A percentile compares a stretch with the other conserved stretches of the same genome.
phyloP scores from a whole-genome alignment of 768 basidiomycete species.

The Obba rivulosa region DNA sequence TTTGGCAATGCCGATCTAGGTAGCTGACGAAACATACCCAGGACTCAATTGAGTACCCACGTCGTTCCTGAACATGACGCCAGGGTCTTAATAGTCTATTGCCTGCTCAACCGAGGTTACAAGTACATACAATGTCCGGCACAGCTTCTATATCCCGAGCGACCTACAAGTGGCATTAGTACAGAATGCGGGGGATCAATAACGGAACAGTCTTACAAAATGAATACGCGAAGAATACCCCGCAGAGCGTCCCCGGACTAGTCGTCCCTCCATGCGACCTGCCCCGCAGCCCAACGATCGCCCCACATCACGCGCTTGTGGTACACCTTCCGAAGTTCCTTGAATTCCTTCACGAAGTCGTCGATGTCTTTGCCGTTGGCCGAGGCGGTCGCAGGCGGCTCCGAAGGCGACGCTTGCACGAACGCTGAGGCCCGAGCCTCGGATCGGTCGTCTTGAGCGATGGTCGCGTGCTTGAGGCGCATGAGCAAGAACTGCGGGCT shows the following conservation, averaged over 20 bases:
- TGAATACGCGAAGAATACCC: not conserved
- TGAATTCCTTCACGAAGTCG: conserved; percentile 84
- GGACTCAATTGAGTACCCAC: too few relatives aligned
- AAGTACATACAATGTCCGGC: too few relatives aligned
- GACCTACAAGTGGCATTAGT: too few relatives aligned
- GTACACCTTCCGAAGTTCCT: conserved; percentile 81
- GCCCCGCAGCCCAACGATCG: conserved; percentile 79
- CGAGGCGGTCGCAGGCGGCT: conserved; percentile 6
- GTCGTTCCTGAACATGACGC: too few relatives aligned
- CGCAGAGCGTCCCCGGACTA: conserved; percentile 18
- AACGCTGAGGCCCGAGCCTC: conserved; percentile 83
- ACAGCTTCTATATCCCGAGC: too few relatives aligned
- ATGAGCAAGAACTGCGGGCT: conserved; percentile 84
- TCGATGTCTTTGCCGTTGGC: conserved; percentile 58
- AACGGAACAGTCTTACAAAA: not conserved
- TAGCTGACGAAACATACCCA: too few relatives aligned
- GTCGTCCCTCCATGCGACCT: conserved; percentile 82
- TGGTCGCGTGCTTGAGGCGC: conserved; percentile 82
- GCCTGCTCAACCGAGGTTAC: too few relatives aligned
- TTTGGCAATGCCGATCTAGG: too few relatives aligned
- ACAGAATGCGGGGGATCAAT: not conserved
- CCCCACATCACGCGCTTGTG: conserved; percentile 92
- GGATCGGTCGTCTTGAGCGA: conserved; percentile 85
- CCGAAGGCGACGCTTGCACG: conserved; percentile 51
- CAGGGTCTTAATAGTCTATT: too few relatives aligned